Evolutionary conservation across 148 eudicot species (phyloP), one percentile per base, ranked within the genome.

Genomic region (Fagopyrum homotropicum): DNA sequence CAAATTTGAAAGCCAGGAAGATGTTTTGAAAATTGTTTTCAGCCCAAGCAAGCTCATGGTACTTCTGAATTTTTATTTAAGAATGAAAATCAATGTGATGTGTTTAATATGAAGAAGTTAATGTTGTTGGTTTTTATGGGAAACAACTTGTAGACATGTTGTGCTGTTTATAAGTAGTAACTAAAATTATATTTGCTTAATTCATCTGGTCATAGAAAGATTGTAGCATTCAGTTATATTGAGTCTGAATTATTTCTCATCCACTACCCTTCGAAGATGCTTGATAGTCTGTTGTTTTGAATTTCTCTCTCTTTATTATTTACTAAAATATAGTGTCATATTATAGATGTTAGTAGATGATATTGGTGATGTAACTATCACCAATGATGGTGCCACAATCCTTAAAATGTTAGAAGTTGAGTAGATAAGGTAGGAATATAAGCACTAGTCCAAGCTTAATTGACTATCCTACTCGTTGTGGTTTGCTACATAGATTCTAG

Each of bases 361-460:
- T 47, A 72, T 72, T 72, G 74, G 74, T 72, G 74, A 72, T 47
- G 74, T 72, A 19, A 72, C 55, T 19, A 72, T 72, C 54, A 72
- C 74, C 22, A 72, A 72, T 6, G 74, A 72, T 46, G 74, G 74
- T 46, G 74, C 74, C 47, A 72, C 74, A 11, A 72, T 72, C 11
- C 74, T 72, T 46, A 72, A 26, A 72, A 72, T 72, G 74, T 8
- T 72, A 6, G 74, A 72, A 72, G 74, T 72, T 72, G 74, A 72
- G 55, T 52, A 46, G 74, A 54, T 9, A 72, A 72, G 74, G 74
- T 72, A 47, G 55, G 9, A 46, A 4, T 47, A 35, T 40, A 9
- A 16, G 12, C 4, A 15, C 22, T 69, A 11, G 30, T 45, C 60
- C 6, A 8, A 44, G 48, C 72, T 7, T 14, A 40, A 35, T 48